Base-by-base conservation (phyloP, 306 rosid genomes). In the Casuarina glauca region DNA sequence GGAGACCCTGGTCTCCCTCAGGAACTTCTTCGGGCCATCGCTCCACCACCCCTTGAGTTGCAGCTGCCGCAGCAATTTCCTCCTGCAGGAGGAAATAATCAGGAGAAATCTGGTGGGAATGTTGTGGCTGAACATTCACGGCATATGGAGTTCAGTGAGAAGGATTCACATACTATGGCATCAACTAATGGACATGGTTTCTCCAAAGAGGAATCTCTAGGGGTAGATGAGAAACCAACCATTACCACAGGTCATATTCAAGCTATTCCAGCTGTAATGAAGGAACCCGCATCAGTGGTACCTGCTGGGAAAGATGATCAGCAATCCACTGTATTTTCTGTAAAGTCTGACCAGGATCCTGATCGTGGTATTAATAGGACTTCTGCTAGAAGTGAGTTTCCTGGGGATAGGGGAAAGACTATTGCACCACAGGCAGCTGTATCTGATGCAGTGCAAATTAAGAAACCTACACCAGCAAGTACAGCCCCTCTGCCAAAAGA, bases 1-100 rank as follows among this genome's bases (percentile, higher is more conserved):
- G 98, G 97, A 81, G 98, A 92, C 83, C 87, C 91, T 69, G 81
- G 90, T 36, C 96, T 95, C 1, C 98, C 98, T 11, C 97, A 92
- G 83, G 98, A 95, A 82, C 97, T 95, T 82, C 92, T 95, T 69
- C 89, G 80, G 75, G 91, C 98, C 77, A 92, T 95, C 76, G 83
- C 61, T 83, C 98, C 98, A 49, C 97, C 97, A 17, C 93, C 97
- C 26, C 95, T 95, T 70, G 97, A 92, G 79, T 69, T 82, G 80
- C 97, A 86, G 71, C 80, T 68, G 77, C 96, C 81, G 84, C 94
- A 88, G 91, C 89, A 88, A 72, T 75, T 60, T 85, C 81, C 77
- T 75, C 84, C 93, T 49, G 70, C 84, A 7, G 97, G 90, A 69
- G 89, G 87, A 81, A 90, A 80, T 78, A 80, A 69, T 83, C 92